Base-by-base conservation (phyloP, 2,329 filamentous ascomycete genomes). In the Aspergillus brasiliensis region DNA sequence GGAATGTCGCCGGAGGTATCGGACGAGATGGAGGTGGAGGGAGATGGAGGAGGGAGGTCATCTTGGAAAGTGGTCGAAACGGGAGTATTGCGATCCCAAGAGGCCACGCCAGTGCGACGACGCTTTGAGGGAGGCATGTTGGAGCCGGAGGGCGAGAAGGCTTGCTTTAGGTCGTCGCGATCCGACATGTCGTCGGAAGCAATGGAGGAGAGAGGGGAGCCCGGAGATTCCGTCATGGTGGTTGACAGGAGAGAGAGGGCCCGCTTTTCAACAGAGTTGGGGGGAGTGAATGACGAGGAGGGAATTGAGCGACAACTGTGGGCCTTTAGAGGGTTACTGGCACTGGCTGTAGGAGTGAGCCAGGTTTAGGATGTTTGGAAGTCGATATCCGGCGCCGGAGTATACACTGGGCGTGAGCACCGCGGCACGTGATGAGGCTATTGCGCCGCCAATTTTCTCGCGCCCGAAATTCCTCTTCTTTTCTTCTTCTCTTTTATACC, bases 1-100 rank as follows among this genome's bases (percentile, higher is more conserved):
- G 91, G 91, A 51, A 93, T 86, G 59, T 92, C 92, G 75, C 92
- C 92, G 34, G 91, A 93, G 52, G 91, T 96, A 77, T 99, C 95
- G 56, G 91, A 92, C 7, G 92, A 97, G 61, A 98, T 88, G 56
- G 92, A 90, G 54, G 86, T 86, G 78, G 67, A 84, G 75, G 75
- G 87, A 76, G 61, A 83, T 75, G 74, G 64, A 13, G 78, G 75
- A 21, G 75, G 73, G 21, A 70, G 68, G 27, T 80, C 76, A 40
- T 77, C 75, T 52, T 77, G 76, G 19, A 75, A 67, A 5, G 74
- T 72, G 8, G 74, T 73, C 10, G 79, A 81, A 34, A 81, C 74
- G 10, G 83, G 83, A 2, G 83, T 85, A 21, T 83, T 82, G 62
- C 76, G 74, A 64, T 81, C 79, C 72, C 78, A 81, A 21, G 76